Evolutionary conservation across 257 asterid genomes (phyloP).

Genomic region (Solanum virginianum): DNA sequence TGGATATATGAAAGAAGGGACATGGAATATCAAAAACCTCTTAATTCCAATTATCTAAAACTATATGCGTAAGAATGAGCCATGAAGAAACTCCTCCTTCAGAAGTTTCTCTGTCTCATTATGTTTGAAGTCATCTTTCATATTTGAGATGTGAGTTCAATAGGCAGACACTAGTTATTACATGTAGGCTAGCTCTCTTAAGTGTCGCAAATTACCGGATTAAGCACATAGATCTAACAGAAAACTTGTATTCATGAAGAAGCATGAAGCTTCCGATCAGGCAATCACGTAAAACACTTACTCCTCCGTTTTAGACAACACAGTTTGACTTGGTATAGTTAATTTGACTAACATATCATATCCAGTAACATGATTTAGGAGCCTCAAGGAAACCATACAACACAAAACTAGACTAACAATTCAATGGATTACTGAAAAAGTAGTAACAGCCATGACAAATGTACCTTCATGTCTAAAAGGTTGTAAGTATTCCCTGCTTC

Average conservation of each 20-base stretch:
- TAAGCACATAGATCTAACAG: neutral
- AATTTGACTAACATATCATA: neutral
- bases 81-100: neutral
- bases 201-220: neutral
- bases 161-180: neutral
- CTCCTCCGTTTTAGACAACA: neutral
- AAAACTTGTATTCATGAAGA: neutral
- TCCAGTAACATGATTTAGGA: neutral
- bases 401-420: neutral
- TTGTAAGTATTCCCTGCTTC: slow-evolving; percentile 74
- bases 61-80: neutral
- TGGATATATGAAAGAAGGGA: neutral
- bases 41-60: neutral
- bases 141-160: neutral
- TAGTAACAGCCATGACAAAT: neutral
- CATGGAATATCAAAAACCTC: neutral
- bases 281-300: neutral
- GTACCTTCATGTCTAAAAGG: slow-evolving; percentile 86
- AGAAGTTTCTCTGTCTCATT: neutral
- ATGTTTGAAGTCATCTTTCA: neutral
- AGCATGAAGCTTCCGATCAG: neutral
- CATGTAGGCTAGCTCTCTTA: neutral
- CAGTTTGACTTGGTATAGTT: neutral
- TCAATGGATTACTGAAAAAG: neutral
- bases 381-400: neutral